phyloP scores from a whole-genome alignment of 31 red algal genomes.

The Porphyra umbilicalis region DNA sequence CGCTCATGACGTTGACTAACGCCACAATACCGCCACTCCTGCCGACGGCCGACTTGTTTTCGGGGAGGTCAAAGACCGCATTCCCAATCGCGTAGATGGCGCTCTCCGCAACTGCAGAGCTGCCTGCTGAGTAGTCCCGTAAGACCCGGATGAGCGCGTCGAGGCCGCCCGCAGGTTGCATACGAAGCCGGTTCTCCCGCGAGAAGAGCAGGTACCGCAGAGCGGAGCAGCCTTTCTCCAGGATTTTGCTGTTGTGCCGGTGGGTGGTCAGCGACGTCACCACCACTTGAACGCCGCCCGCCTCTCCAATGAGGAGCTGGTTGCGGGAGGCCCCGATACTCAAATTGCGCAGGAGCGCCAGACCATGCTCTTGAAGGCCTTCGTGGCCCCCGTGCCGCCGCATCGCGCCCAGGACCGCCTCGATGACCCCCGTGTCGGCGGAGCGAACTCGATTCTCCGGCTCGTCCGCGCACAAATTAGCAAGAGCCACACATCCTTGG shows the following conservation, averaged over 20 bases:
- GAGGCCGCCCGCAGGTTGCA: conserved; percentile 16
- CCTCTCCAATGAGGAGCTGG: conserved; percentile 12
- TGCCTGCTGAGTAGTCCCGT: conserved; percentile 18
- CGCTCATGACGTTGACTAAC: conserved; percentile 41
- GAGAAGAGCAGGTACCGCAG: conserved; percentile 38
- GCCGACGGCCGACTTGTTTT: conserved; percentile 43
- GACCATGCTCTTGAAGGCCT: conserved; percentile 20
- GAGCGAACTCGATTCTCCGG: conserved; percentile 27
- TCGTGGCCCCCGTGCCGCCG: conserved; percentile 12
- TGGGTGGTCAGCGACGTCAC: conserved; percentile 21
- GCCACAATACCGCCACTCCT: conserved; percentile 33
- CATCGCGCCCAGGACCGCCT: conserved; percentile 3
- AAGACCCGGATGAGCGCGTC: conserved; percentile 29
- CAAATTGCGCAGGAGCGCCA: conserved; percentile 31
- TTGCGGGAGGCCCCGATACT: conserved; percentile 14
- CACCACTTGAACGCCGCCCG: conserved; percentile 21
- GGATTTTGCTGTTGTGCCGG: conserved; percentile 18
- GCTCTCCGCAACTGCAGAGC: conserved; percentile 21
- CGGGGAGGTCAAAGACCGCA: conserved; percentile 25
- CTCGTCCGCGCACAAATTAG: conserved; percentile 37
- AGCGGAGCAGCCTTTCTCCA: conserved; percentile 22
- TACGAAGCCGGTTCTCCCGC: conserved; percentile 15
- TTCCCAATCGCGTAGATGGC: conserved; percentile 37
- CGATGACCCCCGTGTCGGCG: conserved; percentile 4
- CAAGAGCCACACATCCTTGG: conserved; percentile 34